A percentile compares a stretch with the other conserved stretches of the same genome.
Evolutionary conservation across 2,329 filamentous ascomycete genomes (phyloP).

Genomic region (Cladosporium sp.): DNA sequence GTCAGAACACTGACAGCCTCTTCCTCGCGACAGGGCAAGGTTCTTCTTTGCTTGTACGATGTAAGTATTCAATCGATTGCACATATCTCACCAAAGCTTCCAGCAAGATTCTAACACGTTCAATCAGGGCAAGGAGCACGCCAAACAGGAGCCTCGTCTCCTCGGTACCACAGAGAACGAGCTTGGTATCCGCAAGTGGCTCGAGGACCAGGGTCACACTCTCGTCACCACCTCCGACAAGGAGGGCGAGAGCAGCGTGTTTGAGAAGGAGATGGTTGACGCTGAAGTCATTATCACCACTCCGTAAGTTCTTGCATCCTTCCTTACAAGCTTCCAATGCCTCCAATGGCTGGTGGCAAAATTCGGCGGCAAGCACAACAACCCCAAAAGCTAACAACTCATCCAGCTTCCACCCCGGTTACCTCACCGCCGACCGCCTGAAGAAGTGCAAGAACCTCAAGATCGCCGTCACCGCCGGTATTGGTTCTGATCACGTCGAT

Average conservation of each 20-base stretch:
- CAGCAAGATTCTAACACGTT: slow-evolving; percentile 13
- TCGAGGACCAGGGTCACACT: slow-evolving; percentile 95
- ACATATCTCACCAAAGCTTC: neutral
- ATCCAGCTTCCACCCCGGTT: slow-evolving; percentile 90
- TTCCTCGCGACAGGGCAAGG: slow-evolving; percentile 81
- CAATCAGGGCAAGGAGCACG: slow-evolving; percentile 72
- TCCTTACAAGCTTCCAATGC: neutral
- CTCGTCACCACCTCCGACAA: slow-evolving; percentile 97
- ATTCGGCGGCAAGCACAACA: neutral
- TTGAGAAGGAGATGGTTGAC: slow-evolving; percentile 94
- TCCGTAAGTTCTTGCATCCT: slow-evolving; percentile 60
- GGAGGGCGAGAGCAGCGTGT: slow-evolving; percentile 87
- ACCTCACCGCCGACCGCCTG: slow-evolving; percentile 93
- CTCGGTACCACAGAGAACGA: slow-evolving; percentile 98
- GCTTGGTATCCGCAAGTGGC: slow-evolving; percentile 94
- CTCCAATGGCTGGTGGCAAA: slow-evolving; percentile 5
- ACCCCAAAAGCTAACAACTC: neutral
- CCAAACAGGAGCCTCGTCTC: slow-evolving; percentile 81
- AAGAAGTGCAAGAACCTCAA: slow-evolving; percentile 99
- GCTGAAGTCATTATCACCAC: slow-evolving; percentile 99
- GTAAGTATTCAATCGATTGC: slow-evolving; percentile 51
- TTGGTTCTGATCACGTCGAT: slow-evolving; percentile 98
- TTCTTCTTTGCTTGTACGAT: slow-evolving; percentile 92
- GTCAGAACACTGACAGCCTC: slow-evolving; percentile 65
- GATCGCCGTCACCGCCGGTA: slow-evolving; percentile 93